A percentile compares a stretch with the other conserved stretches of the same genome.
Conservation (phyloP, 345 rosid genomes). For the Boechera retrofracta region DNA sequence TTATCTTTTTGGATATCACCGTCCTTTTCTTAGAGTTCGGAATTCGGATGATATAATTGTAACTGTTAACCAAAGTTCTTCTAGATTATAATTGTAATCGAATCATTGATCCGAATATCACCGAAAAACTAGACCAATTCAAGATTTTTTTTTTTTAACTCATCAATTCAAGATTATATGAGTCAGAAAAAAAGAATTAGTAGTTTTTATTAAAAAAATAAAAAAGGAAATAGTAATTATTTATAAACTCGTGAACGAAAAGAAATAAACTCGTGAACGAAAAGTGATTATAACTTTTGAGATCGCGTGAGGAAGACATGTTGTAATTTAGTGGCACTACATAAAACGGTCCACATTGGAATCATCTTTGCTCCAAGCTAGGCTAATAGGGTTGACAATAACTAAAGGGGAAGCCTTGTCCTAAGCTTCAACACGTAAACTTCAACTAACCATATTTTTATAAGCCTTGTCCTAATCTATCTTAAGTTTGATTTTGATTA, state of each 20-base stretch:
- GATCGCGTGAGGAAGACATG: constrained; percentile 43
- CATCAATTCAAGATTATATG: constrained; percentile 16
- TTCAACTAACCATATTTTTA: constrained; percentile 13
- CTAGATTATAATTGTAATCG: background rate
- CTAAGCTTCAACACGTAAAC: constrained; percentile 31
- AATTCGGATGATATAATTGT: background rate
- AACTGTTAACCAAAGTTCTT: background rate
- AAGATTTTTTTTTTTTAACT: background rate
- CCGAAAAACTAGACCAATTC: constrained; percentile 7
- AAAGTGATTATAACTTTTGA: constrained; percentile 38
- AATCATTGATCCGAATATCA: constrained; percentile 16
- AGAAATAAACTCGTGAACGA: constrained; percentile 22
- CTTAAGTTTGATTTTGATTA: no score
- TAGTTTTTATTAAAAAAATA: background rate
- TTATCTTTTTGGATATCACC: background rate
- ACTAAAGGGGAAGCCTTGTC: constrained; percentile 23
- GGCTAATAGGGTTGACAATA: constrained; percentile 34
- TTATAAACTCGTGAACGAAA: constrained; percentile 21
- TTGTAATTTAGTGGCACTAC: constrained; percentile 42
- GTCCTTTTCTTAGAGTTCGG: no score
- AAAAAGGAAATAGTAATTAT: constrained; percentile 1
- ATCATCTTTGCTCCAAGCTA: constrained; percentile 39
- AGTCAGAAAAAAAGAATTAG: background rate
- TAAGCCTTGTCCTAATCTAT: background rate
- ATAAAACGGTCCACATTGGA: constrained; percentile 35